phyloP scores from a whole-genome alignment of 352 stramenopile species.

The Globisporangium camurandrum region DNA sequence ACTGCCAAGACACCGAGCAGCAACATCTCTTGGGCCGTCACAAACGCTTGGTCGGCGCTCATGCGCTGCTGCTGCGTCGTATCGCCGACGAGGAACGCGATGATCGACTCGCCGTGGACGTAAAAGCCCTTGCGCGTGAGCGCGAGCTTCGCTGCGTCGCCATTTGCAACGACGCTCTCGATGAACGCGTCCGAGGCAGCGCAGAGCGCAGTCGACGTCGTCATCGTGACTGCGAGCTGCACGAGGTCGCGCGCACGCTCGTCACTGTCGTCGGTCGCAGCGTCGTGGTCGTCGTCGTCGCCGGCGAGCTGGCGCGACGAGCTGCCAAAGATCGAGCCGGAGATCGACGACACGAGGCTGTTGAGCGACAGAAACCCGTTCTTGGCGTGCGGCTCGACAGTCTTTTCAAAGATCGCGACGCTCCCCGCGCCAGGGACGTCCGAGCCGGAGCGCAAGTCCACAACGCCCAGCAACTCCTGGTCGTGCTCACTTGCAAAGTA shows the following conservation, averaged over 20 bases:
- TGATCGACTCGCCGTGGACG: constrained; percentile 61
- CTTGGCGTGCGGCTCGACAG: constrained; percentile 35
- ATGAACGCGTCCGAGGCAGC: constrained; percentile 63
- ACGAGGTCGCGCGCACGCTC: constrained; percentile 50
- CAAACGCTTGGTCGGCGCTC: constrained; percentile 56
- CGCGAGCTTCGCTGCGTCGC: constrained; percentile 16
- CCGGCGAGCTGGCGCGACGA: constrained; percentile 40
- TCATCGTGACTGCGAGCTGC: constrained; percentile 63
- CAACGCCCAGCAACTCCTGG: constrained; percentile 76
- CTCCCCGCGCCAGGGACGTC: constrained; percentile 64
- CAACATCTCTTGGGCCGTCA: constrained; percentile 71
- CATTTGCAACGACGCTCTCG: constrained; percentile 24
- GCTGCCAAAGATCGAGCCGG: constrained; percentile 61
- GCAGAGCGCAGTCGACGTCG: constrained; percentile 50
- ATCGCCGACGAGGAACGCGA: constrained; percentile 69
- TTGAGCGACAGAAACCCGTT: constrained; percentile 76
- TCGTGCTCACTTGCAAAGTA: constrained; percentile 84
- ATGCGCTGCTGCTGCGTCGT: constrained; percentile 39
- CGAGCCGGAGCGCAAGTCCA: constrained; percentile 64
- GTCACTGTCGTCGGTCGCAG: constrained; percentile 35
- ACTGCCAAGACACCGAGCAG: constrained; percentile 56
- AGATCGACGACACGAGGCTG: constrained; percentile 75
- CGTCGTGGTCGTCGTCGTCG: constrained; percentile 20
- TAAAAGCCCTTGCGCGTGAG: constrained; percentile 65
- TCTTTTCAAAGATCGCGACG: constrained; percentile 81